phyloP scores from a whole-genome alignment of 1,284 basidiomycete genomes.

The Kwoniella shivajii region DNA sequence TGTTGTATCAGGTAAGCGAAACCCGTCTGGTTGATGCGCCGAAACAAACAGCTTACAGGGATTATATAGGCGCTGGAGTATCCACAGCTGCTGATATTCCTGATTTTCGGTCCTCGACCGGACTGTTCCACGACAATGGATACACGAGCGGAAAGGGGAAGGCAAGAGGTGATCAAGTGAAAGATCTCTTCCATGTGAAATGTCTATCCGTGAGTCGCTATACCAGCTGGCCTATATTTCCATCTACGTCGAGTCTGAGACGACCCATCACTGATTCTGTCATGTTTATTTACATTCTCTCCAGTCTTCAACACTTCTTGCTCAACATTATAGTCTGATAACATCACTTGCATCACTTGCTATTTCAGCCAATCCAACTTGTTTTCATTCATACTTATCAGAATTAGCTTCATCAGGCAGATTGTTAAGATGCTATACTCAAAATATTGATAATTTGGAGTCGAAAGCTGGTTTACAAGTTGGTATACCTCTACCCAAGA shows the following conservation, averaged over 20 bases:
- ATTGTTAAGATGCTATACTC: slow-evolving; percentile 86
- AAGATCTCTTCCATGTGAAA: slow-evolving; percentile 87
- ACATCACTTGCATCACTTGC: slow-evolving; percentile 77
- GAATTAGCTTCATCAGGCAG: slow-evolving; percentile 73
- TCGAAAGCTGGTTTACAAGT: slow-evolving; percentile 73
- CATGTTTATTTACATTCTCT: neutral
- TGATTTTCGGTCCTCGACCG: slow-evolving; percentile 83
- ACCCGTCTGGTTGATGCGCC: neutral
- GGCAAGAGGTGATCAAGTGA: slow-evolving; percentile 59
- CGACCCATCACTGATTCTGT: too few relatives aligned
- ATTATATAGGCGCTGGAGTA: slow-evolving; percentile 79
- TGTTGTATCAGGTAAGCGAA: slow-evolving; percentile 74
- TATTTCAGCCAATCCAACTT: slow-evolving; percentile 72
- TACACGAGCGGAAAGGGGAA: slow-evolving; percentile 59
- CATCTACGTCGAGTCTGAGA: neutral
- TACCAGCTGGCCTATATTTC: too few relatives aligned
- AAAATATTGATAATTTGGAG: slow-evolving; percentile 92
- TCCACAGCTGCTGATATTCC: slow-evolving; percentile 89
- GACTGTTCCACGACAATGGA: slow-evolving; percentile 68
- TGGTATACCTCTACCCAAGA: slow-evolving; percentile 29
- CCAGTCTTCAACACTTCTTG: slow-evolving; percentile 61
- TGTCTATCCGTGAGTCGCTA: slow-evolving; percentile 81
- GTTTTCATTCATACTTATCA: slow-evolving; percentile 77
- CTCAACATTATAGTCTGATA: slow-evolving; percentile 71
- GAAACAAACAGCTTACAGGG: neutral